Percentiles rank a stretch among this genome's conserved stretches.
phyloP scores from a whole-genome alignment of 2,329 filamentous ascomycete genomes.

The Alternaria metachromatica region DNA sequence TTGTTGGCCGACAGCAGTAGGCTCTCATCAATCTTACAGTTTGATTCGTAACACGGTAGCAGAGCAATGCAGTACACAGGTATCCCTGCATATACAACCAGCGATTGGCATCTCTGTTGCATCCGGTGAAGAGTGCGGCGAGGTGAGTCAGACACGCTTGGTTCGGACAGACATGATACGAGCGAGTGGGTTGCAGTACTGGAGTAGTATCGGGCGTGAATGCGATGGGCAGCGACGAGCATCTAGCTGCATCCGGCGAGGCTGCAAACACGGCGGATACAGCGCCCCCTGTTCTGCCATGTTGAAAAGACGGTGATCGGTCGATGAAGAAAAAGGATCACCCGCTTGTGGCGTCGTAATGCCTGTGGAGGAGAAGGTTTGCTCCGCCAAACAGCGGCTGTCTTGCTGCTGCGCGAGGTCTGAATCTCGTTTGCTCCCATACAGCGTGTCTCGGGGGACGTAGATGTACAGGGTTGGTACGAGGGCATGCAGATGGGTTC shows the following conservation, averaged over 20 bases:
- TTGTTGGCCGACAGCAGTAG: neutral
- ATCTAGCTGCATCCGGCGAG: neutral
- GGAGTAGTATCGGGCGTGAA: neutral
- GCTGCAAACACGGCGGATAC: neutral
- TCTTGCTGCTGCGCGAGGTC: neutral
- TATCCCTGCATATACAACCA: too few relatives aligned
- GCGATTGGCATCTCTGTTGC: neutral
- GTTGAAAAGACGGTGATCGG: conserved; percentile 2
- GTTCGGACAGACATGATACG: neutral
- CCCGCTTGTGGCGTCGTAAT: neutral
- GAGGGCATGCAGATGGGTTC: neutral
- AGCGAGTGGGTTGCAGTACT: neutral
- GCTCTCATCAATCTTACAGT: neutral
- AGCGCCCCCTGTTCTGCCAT: neutral
- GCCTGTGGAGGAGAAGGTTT: neutral
- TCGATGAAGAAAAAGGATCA: conserved; percentile 3
- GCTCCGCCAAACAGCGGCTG: neutral
- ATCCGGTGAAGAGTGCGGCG: neutral
- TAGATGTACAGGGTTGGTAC: neutral
- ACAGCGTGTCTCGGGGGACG: neutral
- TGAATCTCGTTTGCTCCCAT: neutral
- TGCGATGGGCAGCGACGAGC: neutral
- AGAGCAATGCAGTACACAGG: neutral
- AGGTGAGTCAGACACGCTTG: neutral
- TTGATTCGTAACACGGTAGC: neutral